Evolutionary conservation across 371 early-diverging fungal species (phyloP).

Genomic region (Synchytrium microbalum): DNA sequence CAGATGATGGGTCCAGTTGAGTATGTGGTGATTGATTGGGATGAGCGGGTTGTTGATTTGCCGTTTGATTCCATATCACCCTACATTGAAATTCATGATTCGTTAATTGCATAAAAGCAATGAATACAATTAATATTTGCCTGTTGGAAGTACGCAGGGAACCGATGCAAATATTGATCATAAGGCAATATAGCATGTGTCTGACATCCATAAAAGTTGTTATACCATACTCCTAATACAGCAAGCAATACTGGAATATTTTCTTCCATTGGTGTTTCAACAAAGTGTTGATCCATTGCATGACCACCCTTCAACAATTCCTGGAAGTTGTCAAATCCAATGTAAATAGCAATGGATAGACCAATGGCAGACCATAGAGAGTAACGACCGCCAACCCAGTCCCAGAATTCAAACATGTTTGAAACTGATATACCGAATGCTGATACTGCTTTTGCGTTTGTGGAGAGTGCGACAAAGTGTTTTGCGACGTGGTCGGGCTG

Average conservation of each 20-base stretch:
- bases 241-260: slow-evolving; percentile 93
- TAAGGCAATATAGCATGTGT: slow-evolving; percentile 96
- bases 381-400: slow-evolving; percentile 99
- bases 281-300: slow-evolving; percentile 95
- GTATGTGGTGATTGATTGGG: slow-evolving; percentile 61
- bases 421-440: slow-evolving; percentile 86
- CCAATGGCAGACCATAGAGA: slow-evolving; percentile 99
- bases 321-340: slow-evolving; percentile 95
- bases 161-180: slow-evolving; percentile 95
- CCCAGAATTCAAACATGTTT: slow-evolving; percentile 99
- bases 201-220: slow-evolving; percentile 92
- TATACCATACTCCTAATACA: slow-evolving; percentile 95
- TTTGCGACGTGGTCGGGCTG: slow-evolving; percentile 77
- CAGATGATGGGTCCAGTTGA: slow-evolving; percentile 97
- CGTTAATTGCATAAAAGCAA: slow-evolving; percentile 10
- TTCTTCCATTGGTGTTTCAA: slow-evolving; percentile 71
- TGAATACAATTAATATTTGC: slow-evolving; percentile 21
- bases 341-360: slow-evolving; percentile 88
- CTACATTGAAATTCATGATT: slow-evolving; percentile 22
- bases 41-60: slow-evolving; percentile 83
- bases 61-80: slow-evolving; percentile 99
- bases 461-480: slow-evolving; percentile 98
- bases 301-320: slow-evolving; percentile 89
- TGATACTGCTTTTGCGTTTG: slow-evolving; percentile 86
- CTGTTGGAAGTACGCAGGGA: slow-evolving; percentile 98